A percentile compares a stretch with the other conserved stretches of the same genome.
phyloP scores from a whole-genome alignment of 2,329 filamentous ascomycete species.

The Rhinocladiella similis region DNA sequence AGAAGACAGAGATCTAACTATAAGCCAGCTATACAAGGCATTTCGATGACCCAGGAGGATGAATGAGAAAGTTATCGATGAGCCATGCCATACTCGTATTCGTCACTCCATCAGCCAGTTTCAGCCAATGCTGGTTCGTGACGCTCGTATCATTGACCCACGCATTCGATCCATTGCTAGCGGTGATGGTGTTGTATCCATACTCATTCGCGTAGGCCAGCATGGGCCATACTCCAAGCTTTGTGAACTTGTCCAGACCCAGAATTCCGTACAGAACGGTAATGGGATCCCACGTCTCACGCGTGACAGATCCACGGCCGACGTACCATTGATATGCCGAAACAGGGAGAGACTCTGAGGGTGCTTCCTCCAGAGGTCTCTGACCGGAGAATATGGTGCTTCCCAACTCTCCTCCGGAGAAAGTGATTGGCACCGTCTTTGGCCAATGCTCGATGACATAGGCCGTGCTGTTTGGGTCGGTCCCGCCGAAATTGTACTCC shows the following conservation, averaged over 20 bases:
- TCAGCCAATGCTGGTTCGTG: conserved; percentile 10
- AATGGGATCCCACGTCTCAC: conserved; percentile 11
- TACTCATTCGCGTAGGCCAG: conserved; percentile 8
- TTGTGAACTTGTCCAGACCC: conserved; percentile 1
- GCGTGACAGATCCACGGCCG: conserved; percentile 1
- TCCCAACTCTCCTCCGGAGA: conserved; percentile 8
- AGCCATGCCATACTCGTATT: conserved; percentile 11
- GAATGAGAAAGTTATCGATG: conserved; percentile 10
- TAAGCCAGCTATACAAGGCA: conserved; percentile 1
- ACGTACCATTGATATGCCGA: conserved; percentile 12
- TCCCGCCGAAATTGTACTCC: conserved; percentile 12
- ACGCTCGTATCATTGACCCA: conserved; percentile 12
- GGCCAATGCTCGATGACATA: conserved; percentile 9
- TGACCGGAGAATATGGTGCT: conserved; percentile 7
- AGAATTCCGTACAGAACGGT: conserved; percentile 7
- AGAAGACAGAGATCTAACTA: too few relatives aligned
- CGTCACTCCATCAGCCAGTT: conserved; percentile 3
- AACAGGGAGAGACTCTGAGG: neutral
- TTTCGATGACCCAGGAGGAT: conserved; percentile 1
- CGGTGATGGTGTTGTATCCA: conserved; percentile 11
- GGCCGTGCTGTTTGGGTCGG: conserved; percentile 6
- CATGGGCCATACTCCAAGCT: conserved; percentile 2
- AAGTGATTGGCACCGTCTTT: conserved; percentile 2
- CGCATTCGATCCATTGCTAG: conserved; percentile 4
- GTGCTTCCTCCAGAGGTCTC: neutral